These are phyloP conservation scores for Colletotrichum gigasporum DNA, from an alignment of 2,329 filamentous ascomycete species.

Conservation along the genomic window DNA sequence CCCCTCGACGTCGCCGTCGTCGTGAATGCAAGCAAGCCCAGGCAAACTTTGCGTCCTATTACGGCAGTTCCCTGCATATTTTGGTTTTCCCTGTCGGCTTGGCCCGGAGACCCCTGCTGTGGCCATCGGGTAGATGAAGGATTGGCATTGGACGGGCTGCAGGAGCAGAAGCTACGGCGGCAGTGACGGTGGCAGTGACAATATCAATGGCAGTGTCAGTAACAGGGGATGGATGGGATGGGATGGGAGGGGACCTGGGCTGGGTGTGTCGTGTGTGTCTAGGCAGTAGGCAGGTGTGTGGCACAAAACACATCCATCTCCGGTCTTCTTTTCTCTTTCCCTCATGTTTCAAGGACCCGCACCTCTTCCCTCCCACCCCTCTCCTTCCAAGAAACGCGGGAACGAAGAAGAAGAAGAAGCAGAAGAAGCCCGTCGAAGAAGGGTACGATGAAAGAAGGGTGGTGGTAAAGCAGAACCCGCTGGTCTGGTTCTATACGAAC, in stretches of 20 bases:
- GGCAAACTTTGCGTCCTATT: not conserved
- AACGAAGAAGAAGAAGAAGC: not conserved
- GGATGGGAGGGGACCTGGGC: not conserved
- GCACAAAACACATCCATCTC: not conserved
- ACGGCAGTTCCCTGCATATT: constrained; percentile 8
- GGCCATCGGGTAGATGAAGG: constrained; percentile 7
- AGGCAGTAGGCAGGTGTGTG: too few species aligned
- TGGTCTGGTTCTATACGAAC: constrained; percentile 23
- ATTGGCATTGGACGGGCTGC: not conserved
- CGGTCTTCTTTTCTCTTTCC: not conserved
- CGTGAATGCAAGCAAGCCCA: too few species aligned
- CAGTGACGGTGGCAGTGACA: not conserved
- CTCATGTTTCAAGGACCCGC: not conserved
- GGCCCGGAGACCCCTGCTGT: not conserved
- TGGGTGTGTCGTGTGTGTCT: not conserved
- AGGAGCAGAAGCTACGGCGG: not conserved
- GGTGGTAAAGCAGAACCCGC: constrained; percentile 8
- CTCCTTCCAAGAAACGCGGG: not conserved
- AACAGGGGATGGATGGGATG: not conserved
- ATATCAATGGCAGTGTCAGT: not conserved
- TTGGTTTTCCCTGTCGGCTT: constrained; percentile 2
- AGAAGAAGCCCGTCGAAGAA: too few species aligned
- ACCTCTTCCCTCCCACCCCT: not conserved
- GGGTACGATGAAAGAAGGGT: too few species aligned
- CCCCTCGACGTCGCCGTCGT: too few species aligned